A percentile compares a stretch with the other conserved stretches of the same genome.
phyloP scores from a whole-genome alignment of 73 alveolate genomes.

The Symbiodinium natans region DNA sequence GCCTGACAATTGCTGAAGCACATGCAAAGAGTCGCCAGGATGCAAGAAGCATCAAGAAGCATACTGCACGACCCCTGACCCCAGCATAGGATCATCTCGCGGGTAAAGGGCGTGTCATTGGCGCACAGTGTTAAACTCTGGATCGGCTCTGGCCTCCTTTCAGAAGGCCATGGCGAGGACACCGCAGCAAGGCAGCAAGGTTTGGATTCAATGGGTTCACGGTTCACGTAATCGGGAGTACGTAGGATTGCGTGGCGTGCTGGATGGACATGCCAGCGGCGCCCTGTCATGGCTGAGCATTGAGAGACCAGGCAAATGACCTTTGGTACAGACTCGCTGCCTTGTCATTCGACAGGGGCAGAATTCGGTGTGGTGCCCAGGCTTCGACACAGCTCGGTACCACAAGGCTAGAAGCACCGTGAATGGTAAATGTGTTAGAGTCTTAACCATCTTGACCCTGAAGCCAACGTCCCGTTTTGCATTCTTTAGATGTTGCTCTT shows the following conservation, averaged over 20 bases:
- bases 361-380: neutral
- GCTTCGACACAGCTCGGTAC: constrained; percentile 17
- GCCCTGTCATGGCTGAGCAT: neutral
- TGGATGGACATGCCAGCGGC: neutral
- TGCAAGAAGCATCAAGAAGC: neutral
- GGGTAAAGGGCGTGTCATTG: neutral
- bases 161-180: neutral
- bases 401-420: neutral
- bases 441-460: too few relatives aligned
- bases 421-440: too few relatives aligned
- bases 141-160: neutral
- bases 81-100: neutral
- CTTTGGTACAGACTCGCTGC: neutral
- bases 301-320: constrained; percentile 5
- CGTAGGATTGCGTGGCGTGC: too few relatives aligned
- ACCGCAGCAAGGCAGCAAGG: too few relatives aligned
- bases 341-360: neutral
- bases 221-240: too few relatives aligned
- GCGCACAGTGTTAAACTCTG: neutral
- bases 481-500: neutral
- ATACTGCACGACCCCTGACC: neutral
- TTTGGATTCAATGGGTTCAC: too few relatives aligned
- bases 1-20: neutral
- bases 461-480: too few relatives aligned
- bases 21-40: neutral